Base-by-base conservation (phyloP, 1,284 basidiomycete genomes). In the Gymnopus androsaceus region DNA sequence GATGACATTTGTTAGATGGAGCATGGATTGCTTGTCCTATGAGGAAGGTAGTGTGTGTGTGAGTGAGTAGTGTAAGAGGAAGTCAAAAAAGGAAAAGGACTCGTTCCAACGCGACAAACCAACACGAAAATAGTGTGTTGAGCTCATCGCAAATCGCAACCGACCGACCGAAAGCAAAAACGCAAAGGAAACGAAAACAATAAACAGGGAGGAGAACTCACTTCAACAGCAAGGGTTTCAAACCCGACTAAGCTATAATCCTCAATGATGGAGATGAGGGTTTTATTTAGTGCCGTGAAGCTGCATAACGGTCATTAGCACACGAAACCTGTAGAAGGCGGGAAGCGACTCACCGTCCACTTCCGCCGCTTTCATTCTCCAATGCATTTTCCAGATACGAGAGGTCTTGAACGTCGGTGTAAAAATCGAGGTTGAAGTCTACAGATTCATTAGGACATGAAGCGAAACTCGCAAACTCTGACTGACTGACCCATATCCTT, bases 381-480 rank as follows among this genome's bases (percentile, higher is more conserved):
- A 98, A 83, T 1, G 85, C 76, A 57, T 88, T 90, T 61, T 92
- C 83, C 5, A 99, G 83, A 70, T 98, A 91, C 0, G 89, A 88
- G 0, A 99, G 79, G 69, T 99, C 95, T 72, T 98, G 95, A 0
- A 97, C 96, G 72, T 99, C 94, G 38, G 97, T 98, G 70, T 99
- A 99, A 71, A 94, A 99, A 63, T 96, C 94, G 40, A 99, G 85
- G 66, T 96, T 97, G 78, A 99, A 98, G 36, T 95, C 95, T 96
- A 64, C 4, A 36, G 40, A 44, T 31, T 53, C 48, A n/a, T 44
- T 34, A 40, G 41, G 38, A 37, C 41, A n/a, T 28, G 40, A 54
- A 62, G 42, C 50, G 58, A 48, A 28, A 40, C 17, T 45, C 8
- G 33, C 4, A n/a, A 36, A 45, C n/a, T n/a, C n/a, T n/a, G n/a